These are phyloP conservation scores for Oligophagozyma castellii DNA, from an alignment of 1,139 yeast genomes.

Conservation along the genomic window DNA sequence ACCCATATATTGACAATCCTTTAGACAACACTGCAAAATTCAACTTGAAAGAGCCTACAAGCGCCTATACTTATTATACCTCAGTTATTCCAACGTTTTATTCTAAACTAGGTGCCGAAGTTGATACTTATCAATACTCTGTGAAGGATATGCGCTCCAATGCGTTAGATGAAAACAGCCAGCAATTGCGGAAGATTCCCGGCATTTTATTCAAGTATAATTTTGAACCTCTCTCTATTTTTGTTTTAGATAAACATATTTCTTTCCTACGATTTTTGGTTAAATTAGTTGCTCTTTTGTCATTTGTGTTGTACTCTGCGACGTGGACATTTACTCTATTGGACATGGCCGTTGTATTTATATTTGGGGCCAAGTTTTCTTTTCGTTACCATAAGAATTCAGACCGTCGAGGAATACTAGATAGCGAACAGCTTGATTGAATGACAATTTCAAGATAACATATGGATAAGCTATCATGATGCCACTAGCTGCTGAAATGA, in stretches of 20 bases:
- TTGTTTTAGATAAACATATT: slow-evolving; percentile 55
- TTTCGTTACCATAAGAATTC: slow-evolving; percentile 20
- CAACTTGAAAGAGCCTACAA: slow-evolving; percentile 32
- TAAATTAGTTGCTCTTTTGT: slow-evolving; percentile 54
- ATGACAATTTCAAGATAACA: not conserved
- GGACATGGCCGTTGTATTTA: slow-evolving; percentile 23
- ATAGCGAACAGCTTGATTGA: not conserved
- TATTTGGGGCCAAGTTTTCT: slow-evolving; percentile 24
- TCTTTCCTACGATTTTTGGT: slow-evolving; percentile 69
- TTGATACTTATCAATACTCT: slow-evolving; percentile 82
- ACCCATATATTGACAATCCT: slow-evolving; percentile 76
- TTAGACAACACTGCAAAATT: slow-evolving; percentile 59
- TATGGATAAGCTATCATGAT: not conserved
- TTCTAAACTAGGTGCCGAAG: slow-evolving; percentile 50
- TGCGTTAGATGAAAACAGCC: slow-evolving; percentile 13
- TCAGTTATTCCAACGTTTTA: slow-evolving; percentile 79
- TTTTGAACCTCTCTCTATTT: slow-evolving; percentile 72
- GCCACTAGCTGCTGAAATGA: not conserved
- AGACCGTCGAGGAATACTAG: slow-evolving; percentile 15
- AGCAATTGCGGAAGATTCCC: slow-evolving; percentile 33
- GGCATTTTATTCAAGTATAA: slow-evolving; percentile 78
- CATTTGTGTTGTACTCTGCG: slow-evolving; percentile 23
- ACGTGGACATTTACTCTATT: slow-evolving; percentile 25
- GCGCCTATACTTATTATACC: slow-evolving; percentile 48
- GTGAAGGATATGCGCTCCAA: slow-evolving; percentile 40